A percentile compares a stretch with the other conserved stretches of the same genome.
These are phyloP conservation scores for Verticillium nubilum DNA, from an alignment of 2,329 filamentous ascomycete species.

Conservation along the genomic window DNA sequence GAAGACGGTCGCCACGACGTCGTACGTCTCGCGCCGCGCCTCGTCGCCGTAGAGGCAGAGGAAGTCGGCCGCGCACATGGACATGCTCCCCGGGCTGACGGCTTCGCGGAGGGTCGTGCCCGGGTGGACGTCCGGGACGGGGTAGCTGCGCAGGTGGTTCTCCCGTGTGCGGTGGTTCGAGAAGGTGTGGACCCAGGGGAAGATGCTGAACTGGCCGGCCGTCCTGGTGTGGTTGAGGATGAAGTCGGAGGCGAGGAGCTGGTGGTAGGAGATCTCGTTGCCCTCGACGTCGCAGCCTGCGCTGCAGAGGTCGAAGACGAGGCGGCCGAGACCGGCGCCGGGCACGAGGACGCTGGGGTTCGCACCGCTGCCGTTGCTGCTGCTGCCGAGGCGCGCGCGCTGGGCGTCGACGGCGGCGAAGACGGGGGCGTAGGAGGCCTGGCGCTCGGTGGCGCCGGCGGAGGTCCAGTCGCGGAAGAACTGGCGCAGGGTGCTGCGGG, in stretches of 20 bases:
- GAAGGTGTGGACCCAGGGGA: slow-evolving; percentile 83
- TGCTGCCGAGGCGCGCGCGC: slow-evolving; percentile 17
- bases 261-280: slow-evolving; percentile 96
- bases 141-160: slow-evolving; percentile 69
- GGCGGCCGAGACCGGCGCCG: slow-evolving; percentile 79
- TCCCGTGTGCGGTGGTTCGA: slow-evolving; percentile 73
- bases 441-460: slow-evolving; percentile 68
- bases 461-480: slow-evolving; percentile 93
- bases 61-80: slow-evolving; percentile 92
- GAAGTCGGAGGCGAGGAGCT: slow-evolving; percentile 79
- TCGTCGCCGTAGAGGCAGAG: slow-evolving; percentile 72
- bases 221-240: slow-evolving; percentile 63
- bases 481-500: slow-evolving; percentile 84
- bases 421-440: slow-evolving; percentile 72
- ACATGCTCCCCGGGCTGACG: slow-evolving; percentile 60
- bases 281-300: slow-evolving; percentile 74
- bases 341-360: slow-evolving; percentile 64
- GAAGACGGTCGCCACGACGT: slow-evolving; percentile 85
- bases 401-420: slow-evolving; percentile 57
- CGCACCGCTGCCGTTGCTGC: slow-evolving; percentile 2
- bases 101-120: slow-evolving; percentile 42
- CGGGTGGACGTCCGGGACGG: slow-evolving; percentile 77
- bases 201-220: slow-evolving; percentile 64
- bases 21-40: slow-evolving; percentile 57
- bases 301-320: slow-evolving; percentile 81